phyloP scores from a whole-genome alignment of 768 basidiomycete genomes.

The Termitomyces heimii region DNA sequence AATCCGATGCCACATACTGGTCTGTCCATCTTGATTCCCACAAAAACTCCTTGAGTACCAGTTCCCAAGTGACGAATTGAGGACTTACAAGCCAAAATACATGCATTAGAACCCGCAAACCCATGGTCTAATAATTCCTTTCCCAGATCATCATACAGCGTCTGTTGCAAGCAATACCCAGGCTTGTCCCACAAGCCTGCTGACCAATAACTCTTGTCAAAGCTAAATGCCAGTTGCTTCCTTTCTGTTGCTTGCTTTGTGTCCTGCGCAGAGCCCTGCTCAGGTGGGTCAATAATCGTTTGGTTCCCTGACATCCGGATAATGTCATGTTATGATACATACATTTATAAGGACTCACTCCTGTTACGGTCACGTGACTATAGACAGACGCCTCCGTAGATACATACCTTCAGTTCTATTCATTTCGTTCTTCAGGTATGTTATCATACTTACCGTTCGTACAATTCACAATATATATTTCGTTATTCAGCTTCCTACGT shows the following conservation, averaged over 20 bases:
- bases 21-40: slow-evolving; percentile 62
- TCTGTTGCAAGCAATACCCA: slow-evolving; percentile 90
- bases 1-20: slow-evolving; percentile 47
- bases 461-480: no score
- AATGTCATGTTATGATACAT: no score
- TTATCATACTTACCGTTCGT: no score
- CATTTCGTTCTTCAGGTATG: no score
- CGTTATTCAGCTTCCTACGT: no score
- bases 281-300: slow-evolving; percentile 89
- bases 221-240: slow-evolving; percentile 86
- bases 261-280: slow-evolving; percentile 59
- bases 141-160: slow-evolving; percentile 90
- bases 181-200: slow-evolving; percentile 88
- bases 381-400: no score
- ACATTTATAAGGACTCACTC: no score
- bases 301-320: slow-evolving; percentile 94
- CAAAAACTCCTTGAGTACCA: neutral
- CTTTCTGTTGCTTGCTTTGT: slow-evolving; percentile 83
- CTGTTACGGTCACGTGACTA: no score
- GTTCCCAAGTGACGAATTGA: neutral
- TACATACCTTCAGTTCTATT: no score
- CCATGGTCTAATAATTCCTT: slow-evolving; percentile 93
- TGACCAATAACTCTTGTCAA: slow-evolving; percentile 98
- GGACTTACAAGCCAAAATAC: slow-evolving; percentile 95
- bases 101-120: slow-evolving; percentile 95